Evolutionary conservation across 768 basidiomycete genomes (phyloP).

Genomic region (Russula vinacea): DNA sequence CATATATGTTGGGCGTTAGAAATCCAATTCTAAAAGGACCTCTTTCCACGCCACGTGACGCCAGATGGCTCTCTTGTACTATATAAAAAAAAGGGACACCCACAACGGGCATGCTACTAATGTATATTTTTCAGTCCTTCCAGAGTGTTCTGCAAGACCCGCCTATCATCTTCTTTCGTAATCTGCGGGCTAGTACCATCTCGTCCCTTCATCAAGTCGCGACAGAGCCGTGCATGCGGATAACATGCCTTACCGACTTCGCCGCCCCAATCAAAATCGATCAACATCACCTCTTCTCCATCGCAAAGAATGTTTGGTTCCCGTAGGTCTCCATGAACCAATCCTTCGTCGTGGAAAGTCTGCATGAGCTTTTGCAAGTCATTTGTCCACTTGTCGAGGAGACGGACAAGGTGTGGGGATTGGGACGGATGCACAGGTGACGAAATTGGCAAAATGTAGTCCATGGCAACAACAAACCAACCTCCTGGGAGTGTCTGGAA

Average conservation of each 20-base stretch:
- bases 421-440: neutral
- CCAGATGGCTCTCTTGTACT: too few species aligned
- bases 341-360: neutral
- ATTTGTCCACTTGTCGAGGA: neutral
- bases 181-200: neutral
- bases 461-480: neutral
- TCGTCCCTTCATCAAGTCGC: slow-evolving; percentile 9
- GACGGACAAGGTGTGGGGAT: neutral
- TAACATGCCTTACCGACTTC: neutral
- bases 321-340: slow-evolving; percentile 5
- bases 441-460: neutral
- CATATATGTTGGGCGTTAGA: too few species aligned
- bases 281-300: neutral
- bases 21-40: too few species aligned
- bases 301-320: neutral
- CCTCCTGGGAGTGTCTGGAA: neutral
- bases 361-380: slow-evolving; percentile 1
- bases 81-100: too few species aligned
- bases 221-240: neutral
- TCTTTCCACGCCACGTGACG: too few species aligned
- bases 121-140: too few species aligned
- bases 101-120: too few species aligned
- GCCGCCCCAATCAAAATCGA: slow-evolving; percentile 12
- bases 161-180: neutral
- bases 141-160: neutral